A percentile compares a stretch with the other conserved stretches of the same genome.
These are phyloP conservation scores for Trichophyton rubrum DNA, from an alignment of 2,329 filamentous ascomycete genomes.

Conservation along the genomic window DNA sequence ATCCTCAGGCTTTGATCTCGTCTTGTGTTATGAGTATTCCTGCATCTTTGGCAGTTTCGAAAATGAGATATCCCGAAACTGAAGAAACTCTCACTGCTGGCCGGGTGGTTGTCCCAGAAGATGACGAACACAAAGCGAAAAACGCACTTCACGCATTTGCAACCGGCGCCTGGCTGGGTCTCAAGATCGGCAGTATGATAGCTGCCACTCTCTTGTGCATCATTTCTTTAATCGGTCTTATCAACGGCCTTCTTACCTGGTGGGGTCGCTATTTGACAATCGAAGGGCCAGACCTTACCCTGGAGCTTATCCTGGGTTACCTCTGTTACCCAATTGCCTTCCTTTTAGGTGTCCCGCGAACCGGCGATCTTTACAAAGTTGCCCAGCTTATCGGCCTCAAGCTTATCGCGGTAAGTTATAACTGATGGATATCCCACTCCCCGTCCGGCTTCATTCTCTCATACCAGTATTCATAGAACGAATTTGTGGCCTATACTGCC, in stretches of 20 bases:
- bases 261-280: constrained; percentile 71
- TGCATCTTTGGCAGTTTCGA: constrained; percentile 76
- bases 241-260: constrained; percentile 70
- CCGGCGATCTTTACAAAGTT: constrained; percentile 55
- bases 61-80: constrained; percentile 77
- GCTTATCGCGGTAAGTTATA: constrained; percentile 52
- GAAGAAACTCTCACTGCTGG: constrained; percentile 78
- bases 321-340: constrained; percentile 66
- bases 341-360: constrained; percentile 63
- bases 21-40: constrained; percentile 95
- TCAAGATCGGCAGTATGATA: constrained; percentile 81
- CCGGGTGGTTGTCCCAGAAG: constrained; percentile 66
- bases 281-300: constrained; percentile 53
- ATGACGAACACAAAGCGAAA: constrained; percentile 56
- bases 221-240: constrained; percentile 59
- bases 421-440: constrained; percentile 9
- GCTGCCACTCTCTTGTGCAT: constrained; percentile 69
- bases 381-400: constrained; percentile 71
- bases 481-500: constrained; percentile 59
- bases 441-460: constrained; percentile 6
- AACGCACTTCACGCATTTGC: constrained; percentile 78
- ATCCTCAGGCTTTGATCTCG: constrained; percentile 72
- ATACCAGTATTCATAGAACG: constrained; percentile 42
- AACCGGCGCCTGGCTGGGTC: constrained; percentile 70
- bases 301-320: constrained; percentile 67